Conservation (phyloP, 1,284 basidiomycete genomes). For the Pseudozyma sp. region DNA sequence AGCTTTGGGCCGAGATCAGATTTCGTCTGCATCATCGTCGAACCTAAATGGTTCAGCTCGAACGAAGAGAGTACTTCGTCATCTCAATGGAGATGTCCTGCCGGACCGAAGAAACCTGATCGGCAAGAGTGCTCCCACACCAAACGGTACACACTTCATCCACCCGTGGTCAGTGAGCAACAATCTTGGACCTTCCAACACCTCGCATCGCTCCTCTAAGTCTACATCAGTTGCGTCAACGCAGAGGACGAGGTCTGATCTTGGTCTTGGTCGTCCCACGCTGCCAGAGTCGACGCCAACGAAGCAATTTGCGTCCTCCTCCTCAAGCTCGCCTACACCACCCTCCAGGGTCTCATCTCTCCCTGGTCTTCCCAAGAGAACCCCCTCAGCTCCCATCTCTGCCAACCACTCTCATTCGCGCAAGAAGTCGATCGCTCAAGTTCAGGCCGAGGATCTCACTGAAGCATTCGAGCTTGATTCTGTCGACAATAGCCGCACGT, state of each 20-base stretch:
- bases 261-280: conserved; percentile 22
- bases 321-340: conserved; percentile 18
- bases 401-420: conserved; percentile 62
- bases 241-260: conserved; percentile 6
- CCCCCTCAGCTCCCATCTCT: conserved; percentile 32
- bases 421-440: conserved; percentile 62
- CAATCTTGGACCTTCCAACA: conserved; percentile 4
- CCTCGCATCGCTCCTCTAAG: conserved; percentile 31
- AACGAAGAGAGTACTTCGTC: conserved; percentile 16
- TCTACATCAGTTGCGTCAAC: conserved; percentile 14
- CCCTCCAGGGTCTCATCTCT: conserved; percentile 30
- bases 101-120: conserved; percentile 35
- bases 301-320: conserved; percentile 1
- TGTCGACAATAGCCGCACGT: neutral
- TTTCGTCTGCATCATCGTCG: conserved; percentile 2
- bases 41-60: conserved; percentile 5
- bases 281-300: conserved; percentile 3
- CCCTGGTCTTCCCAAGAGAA: conserved; percentile 19
- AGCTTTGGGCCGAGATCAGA: conserved; percentile 28
- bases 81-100: conserved; percentile 26
- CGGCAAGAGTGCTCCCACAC: conserved; percentile 17
- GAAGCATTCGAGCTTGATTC: conserved; percentile 61
- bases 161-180: conserved; percentile 38
- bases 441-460: conserved; percentile 62
- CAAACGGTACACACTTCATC: conserved; percentile 6